A percentile compares a stretch with the other conserved stretches of the same genome.
Conservation (phyloP, 2,329 filamentous ascomycete genomes). For the Ascochyta rabiei region DNA sequence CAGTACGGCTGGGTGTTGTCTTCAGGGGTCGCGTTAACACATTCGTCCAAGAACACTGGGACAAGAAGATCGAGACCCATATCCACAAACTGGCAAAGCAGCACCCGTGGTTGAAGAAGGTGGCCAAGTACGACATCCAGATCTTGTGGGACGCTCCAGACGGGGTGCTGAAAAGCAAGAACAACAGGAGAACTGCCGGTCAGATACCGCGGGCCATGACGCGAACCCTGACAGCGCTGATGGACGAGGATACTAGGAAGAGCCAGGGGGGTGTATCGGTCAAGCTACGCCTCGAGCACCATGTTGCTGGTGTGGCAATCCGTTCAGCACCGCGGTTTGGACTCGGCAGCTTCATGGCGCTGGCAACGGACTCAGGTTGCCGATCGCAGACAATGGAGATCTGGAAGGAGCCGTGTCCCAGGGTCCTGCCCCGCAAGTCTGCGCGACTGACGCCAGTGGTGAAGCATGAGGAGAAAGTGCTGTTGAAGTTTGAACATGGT, state of each 20-base stretch:
- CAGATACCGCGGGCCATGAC: conserved; percentile 28
- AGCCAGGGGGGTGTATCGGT: conserved; percentile 24
- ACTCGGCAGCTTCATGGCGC: conserved; percentile 18
- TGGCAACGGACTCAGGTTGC: background rate
- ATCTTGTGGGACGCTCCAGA: conserved; percentile 33
- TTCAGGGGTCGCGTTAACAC: conserved; percentile 37
- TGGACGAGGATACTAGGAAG: conserved; percentile 19
- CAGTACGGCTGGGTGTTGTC: conserved; percentile 28
- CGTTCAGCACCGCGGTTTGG: conserved; percentile 20
- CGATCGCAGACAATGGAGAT: conserved; percentile 16
- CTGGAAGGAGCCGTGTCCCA: conserved; percentile 12
- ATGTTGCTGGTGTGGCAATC: conserved; percentile 16
- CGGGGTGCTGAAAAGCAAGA: conserved; percentile 20
- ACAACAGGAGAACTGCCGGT: conserved; percentile 23
- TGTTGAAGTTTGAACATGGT: background rate
- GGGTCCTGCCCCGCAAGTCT: conserved; percentile 9
- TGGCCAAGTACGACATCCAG: conserved; percentile 29
- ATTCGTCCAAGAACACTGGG: conserved; percentile 38
- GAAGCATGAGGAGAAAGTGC: conserved; percentile 10
- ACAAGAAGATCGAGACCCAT: conserved; percentile 28
- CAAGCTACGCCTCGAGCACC: conserved; percentile 19
- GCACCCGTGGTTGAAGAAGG: conserved; percentile 34
- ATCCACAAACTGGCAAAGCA: conserved; percentile 32
- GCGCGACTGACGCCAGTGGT: conserved; percentile 11
- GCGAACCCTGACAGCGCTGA: conserved; percentile 20